Evolutionary conservation across 495 filamentous ascomycete species (phyloP), one percentile per base, ranked within the genome.

Genomic region (Penicillium maclennaniae): DNA sequence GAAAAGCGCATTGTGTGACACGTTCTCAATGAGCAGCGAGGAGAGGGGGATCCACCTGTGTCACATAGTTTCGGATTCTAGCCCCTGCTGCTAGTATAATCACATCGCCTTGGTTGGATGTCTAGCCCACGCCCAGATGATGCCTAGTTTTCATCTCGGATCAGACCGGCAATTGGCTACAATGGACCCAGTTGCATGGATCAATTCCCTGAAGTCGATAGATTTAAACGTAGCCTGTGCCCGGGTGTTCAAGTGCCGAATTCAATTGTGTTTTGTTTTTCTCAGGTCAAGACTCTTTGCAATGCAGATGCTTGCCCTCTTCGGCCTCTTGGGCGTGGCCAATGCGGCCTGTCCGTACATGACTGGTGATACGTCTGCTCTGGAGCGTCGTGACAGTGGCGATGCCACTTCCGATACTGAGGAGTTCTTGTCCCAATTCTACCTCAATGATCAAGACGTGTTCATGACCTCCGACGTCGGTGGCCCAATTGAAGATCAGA

Each of bases 391-490:
- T 16, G 67, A 64, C 27, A 43, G 65, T 41, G 51, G 36, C 6
- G 61, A 67, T 56, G 74, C 72, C 20, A 54, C 66, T 21, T 59
- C 52, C 12, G 65, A 67, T 4, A 77, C 74, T 0, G 74, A 77
- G 25, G 61, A 74, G 7, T 83, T 79, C 56, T 61, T 86, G 20
- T 76, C 78, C 16, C 69, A 79, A 38, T 84, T 81, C 61, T 79
- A 83, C 48, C 69, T 89, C 28, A 76, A 87, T 45, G 88, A 92
- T 68, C 74, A 72, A 41, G 68, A 80, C 53, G 68, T 69, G 5
- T 88, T 70, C 65, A 69, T 89, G 59, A 90, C 87, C 0, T 82
- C 81, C 42, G 88, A 92, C 65, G 83, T 83, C 15, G 88, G 87
- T n/a, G 85, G 84, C 10, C 87, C 85, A 0, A 87, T 92, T 45